These are phyloP conservation scores for Corynespora cassiicola DNA, from an alignment of 2,329 filamentous ascomycete species.

Conservation along the genomic window DNA sequence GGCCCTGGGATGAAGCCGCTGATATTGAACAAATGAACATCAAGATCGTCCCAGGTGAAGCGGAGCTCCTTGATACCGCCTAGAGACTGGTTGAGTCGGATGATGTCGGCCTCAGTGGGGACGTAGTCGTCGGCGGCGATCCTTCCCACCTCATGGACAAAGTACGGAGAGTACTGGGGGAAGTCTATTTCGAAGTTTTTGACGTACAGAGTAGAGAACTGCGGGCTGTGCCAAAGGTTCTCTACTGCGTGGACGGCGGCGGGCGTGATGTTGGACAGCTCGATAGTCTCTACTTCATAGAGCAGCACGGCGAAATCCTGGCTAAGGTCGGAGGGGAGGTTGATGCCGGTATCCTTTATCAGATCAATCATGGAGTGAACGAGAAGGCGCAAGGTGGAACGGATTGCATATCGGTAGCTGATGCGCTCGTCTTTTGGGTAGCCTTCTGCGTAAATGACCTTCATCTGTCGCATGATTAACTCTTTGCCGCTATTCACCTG, in stretches of 20 bases:
- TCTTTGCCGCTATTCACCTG: conserved; percentile 38
- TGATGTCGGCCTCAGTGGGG: conserved; percentile 41
- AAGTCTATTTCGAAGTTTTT: conserved; percentile 46
- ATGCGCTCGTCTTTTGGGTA: conserved; percentile 37
- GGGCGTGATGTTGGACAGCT: conserved; percentile 29
- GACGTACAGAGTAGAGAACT: conserved; percentile 40
- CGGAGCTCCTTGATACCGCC: conserved; percentile 42
- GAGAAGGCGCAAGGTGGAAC: conserved; percentile 37
- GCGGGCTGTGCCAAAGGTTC: conserved; percentile 34
- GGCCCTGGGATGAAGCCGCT: conserved; percentile 36
- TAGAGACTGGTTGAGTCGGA: conserved; percentile 36
- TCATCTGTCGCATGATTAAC: conserved; percentile 45
- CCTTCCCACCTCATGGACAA: conserved; percentile 32
- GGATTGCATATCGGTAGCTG: conserved; percentile 30
- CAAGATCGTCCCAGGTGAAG: conserved; percentile 43
- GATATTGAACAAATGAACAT: conserved; percentile 45
- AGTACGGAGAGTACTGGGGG: conserved; percentile 42
- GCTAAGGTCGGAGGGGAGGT: conserved; percentile 28
- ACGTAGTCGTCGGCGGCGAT: conserved; percentile 36
- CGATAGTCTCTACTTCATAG: conserved; percentile 40
- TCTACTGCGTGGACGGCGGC: conserved; percentile 34
- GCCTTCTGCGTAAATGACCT: conserved; percentile 41
- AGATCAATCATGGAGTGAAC: conserved; percentile 44
- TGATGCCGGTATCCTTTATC: conserved; percentile 42
- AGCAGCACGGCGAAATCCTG: conserved; percentile 40